Evolutionary conservation across 2,329 filamentous ascomycete species (phyloP), one percentile per base, ranked within the genome.

Genomic region (Massarina eburnea): DNA sequence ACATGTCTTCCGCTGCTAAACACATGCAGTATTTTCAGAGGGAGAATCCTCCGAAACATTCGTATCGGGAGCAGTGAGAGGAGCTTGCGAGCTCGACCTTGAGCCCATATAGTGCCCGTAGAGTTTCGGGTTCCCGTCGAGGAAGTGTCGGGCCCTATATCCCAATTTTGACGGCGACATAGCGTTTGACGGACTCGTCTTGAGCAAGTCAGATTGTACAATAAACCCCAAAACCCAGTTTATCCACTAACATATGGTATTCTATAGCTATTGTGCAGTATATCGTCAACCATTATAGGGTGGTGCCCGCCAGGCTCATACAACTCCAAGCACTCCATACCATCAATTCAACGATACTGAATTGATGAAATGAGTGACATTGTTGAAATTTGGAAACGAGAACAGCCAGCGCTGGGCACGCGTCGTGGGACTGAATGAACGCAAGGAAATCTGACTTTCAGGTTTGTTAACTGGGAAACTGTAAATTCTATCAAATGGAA

Each of bases 181-280:
- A 51, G 18, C 51, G 45, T 39, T 46, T 32, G 2, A 33, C 8
- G 32, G 12, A 38, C 30, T 48, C 41, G 30, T 58, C 51, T 27
- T 43, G 53, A 45, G 49, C 48, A 26, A 61, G 47, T 56, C 54
- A 61, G 29, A 57, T 49, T 8, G 56, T 59, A 12, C 54, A 58
- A 42, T 51, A 53, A 19, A 39, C 43, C 26, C 56, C 56, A 37
- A 48, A 58, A 2, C 56, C 58, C 14, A 59, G 43, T 47, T 61
- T 61, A 18, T 50, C 48, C 8, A 58, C 45, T 21, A 61, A n/a
- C n/a, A n/a, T n/a, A n/a, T n/a, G n/a, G n/a, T n/a, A n/a, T 45
- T 21, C 52, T 50, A 41, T 57, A 61, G 34, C 49, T 47, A 26
- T 51, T 46, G 36, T 45, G 41, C n/a, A 56, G 32, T 36, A 53